phyloP scores from a whole-genome alignment of 495 filamentous ascomycete genomes.

The Talaromyces trachyspermus region DNA sequence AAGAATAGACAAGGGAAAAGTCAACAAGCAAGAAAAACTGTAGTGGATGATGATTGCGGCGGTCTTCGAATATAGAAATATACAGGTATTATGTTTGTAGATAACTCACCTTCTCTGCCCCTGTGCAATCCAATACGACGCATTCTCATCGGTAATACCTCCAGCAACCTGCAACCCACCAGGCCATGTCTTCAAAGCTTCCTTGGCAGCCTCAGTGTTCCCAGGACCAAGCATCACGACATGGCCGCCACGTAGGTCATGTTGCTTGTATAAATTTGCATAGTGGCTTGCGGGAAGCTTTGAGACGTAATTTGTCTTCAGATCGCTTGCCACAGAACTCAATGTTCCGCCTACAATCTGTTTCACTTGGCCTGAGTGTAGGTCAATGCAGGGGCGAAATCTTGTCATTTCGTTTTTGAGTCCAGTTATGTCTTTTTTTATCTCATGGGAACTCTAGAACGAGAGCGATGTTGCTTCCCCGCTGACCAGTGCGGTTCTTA shows the following conservation, averaged over 20 bases:
- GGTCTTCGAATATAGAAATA: no score
- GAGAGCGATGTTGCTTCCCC: conserved; percentile 19
- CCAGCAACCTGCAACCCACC: conserved; percentile 78
- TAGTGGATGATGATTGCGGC: no score
- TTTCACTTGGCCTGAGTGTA: conserved; percentile 92
- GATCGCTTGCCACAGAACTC: conserved; percentile 50
- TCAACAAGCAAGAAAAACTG: no score
- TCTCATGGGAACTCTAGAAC: conserved; percentile 9
- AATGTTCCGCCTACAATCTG: conserved; percentile 96
- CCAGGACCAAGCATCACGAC: conserved; percentile 93
- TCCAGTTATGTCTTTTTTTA: neutral
- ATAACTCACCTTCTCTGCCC: conserved; percentile 87
- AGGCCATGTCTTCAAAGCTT: conserved; percentile 71
- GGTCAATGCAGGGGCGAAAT: conserved; percentile 94
- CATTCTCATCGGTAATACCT: conserved; percentile 81
- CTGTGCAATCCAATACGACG: conserved; percentile 71
- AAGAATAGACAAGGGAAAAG: no score
- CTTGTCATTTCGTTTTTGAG: conserved; percentile 61
- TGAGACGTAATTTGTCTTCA: conserved; percentile 90
- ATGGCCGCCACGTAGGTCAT: conserved; percentile 71
- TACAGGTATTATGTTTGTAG: no score
- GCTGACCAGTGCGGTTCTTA: conserved; percentile 9
- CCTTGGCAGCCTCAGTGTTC: conserved; percentile 70
- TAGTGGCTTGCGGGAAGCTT: conserved; percentile 73
- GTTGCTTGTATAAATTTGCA: conserved; percentile 66